Evolutionary conservation across 306 rosid genomes (phyloP), one percentile per base, ranked within the genome.

Genomic region (Malus sylvestris): DNA sequence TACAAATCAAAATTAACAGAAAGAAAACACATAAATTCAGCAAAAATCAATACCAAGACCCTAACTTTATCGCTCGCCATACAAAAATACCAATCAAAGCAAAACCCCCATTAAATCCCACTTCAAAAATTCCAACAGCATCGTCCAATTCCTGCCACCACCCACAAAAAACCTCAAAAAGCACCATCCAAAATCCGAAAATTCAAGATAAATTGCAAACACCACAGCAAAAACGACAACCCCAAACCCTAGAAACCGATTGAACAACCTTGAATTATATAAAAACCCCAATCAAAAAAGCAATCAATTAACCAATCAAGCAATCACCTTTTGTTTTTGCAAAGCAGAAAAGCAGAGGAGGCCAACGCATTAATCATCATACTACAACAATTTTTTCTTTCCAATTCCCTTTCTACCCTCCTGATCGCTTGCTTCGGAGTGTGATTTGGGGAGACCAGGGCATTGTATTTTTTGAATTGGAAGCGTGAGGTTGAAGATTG

Each of bases 321-420:
- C 49, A 72, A 80, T n/a, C 68, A 86, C 94, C 93, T 88, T 88
- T 81, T 49, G 83, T 73, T 72, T 86, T 78, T 78, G 72, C 82
- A 74, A 79, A 79, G 73, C 58, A 73, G 78, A 81, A 85, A 91
- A 89, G 84, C 84, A 78, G 82, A 80, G 74, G 30, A 58, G 86
- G 84, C 80, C 72, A 76, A 75, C 51, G 81, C 75, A 71, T 75
- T 64, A 55, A 72, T 88, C 92, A 83, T 88, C 92, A 85, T 90
- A 51, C 20, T 6, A 60, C 78, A 72, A 53, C 67, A 82, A 79
- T 42, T 81, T n/a, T 58, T 60, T 7, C 42, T 38, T 74, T 74
- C 63, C 75, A 83, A 85, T 77, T 64, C 55, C 67, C 66, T 22
- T 20, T 44, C 62, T 35, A 35, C 72, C 20, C 59, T 81, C 62